Evolutionary conservation across 2,329 filamentous ascomycete genomes (phyloP), one percentile per base, ranked within the genome.

Genomic region (Dactylonectria estremocensis): DNA sequence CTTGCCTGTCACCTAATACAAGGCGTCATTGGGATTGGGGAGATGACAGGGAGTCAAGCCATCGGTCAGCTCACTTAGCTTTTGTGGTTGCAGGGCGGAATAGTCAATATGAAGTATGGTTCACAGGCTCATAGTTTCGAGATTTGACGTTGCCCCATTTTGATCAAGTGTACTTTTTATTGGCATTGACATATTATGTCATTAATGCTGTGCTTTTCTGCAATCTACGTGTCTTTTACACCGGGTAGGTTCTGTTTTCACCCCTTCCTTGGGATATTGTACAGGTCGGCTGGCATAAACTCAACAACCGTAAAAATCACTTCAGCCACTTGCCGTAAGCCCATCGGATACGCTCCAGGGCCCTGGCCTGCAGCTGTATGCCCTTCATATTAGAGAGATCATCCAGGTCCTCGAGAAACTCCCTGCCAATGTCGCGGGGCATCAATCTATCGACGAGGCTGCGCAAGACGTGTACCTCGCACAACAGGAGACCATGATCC

Each of bases 401-500:
- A 67, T 93, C 90, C 37, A 97, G 84, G 78, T 99, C 96, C 79
- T 97, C 93, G 63, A 95, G 82, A 76, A 99, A 98, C 75, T 98
- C 95, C 74, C 91, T 90, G 76, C 92, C 91, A 13, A 97, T 88
- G 49, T 93, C 89, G 1, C 88, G 86, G 0, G 94, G 94, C 72
- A 98, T 88, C 46, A 95, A 82, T 22, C 83, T 85, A 24, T 74
- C 72, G 14, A 80, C 78, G 50, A 92, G 87, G 73, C 89, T 89
- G 52, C 95, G 89, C 59, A 99, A 84, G 33, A 95, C 87, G 74
- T 98, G 95, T 4, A 95, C 92, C 79, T 99, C 95, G 79, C 94
- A 97, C 5, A 99, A 86, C 48, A 99, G 83, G 66, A 98, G 84
- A 1, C 96, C 96, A 74, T 97, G 94, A 74, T 98, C 95, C 80